Evolutionary conservation across 2,329 filamentous ascomycete genomes (phyloP).

Genomic region (Eutypa lata): DNA sequence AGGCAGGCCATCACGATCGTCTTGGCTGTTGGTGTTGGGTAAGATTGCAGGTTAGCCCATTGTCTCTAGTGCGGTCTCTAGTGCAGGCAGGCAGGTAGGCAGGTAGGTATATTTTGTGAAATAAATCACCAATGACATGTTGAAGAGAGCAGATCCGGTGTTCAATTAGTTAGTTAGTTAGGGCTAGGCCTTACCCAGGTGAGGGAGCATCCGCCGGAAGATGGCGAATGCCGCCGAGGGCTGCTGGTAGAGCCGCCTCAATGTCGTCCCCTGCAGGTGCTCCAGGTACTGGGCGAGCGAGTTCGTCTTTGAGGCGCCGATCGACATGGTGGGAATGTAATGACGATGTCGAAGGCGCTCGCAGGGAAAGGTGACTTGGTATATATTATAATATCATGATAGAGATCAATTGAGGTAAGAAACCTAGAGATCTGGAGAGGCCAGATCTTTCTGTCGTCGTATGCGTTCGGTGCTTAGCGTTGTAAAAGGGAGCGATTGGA

Average conservation of each 20-base stretch:
- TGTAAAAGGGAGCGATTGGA: neutral
- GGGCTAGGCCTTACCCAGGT: slow-evolving; percentile 76
- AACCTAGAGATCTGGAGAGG: neutral
- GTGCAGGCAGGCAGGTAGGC: too few relatives aligned
- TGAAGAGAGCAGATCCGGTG: neutral
- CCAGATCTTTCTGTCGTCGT: too few relatives aligned
- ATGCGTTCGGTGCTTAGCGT: neutral
- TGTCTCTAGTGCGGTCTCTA: too few relatives aligned
- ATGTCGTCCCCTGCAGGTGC: slow-evolving; percentile 83
- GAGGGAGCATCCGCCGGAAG: slow-evolving; percentile 94
- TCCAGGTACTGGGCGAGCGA: slow-evolving; percentile 87
- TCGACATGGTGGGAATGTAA: slow-evolving; percentile 23
- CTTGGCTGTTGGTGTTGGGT: slow-evolving; percentile 61
- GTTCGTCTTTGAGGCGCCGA: slow-evolving; percentile 14
- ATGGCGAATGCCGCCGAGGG: slow-evolving; percentile 93
- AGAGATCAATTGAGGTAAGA: neutral
- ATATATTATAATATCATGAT: neutral
- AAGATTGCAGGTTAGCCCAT: too few relatives aligned
- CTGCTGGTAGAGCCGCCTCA: slow-evolving; percentile 90
- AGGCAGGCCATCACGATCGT: slow-evolving; percentile 93
- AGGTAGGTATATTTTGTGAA: too few relatives aligned
- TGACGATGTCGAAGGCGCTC: neutral
- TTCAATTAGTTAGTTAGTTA: too few relatives aligned
- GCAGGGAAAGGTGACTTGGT: neutral
- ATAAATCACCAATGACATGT: too few relatives aligned